phyloP scores from a whole-genome alignment of 495 filamentous ascomycete species.

The Hypomontagnella submonticulosa region DNA sequence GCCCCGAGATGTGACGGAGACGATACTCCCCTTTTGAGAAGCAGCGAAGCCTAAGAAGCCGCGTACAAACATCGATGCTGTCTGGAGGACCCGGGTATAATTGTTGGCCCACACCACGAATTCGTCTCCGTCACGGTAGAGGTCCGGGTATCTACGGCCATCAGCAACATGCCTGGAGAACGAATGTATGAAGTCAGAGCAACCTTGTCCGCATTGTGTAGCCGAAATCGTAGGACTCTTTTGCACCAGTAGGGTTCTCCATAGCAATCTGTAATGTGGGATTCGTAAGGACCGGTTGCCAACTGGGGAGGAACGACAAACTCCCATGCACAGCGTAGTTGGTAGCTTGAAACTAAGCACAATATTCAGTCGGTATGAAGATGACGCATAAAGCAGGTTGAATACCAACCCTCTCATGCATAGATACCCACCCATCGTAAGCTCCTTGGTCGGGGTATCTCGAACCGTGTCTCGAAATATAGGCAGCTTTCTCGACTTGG shows the following conservation, averaged over 20 bases:
- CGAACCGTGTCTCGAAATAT: slow-evolving; percentile 66
- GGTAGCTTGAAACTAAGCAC: slow-evolving; percentile 53
- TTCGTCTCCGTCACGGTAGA: slow-evolving; percentile 64
- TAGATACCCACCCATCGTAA: slow-evolving; percentile 61
- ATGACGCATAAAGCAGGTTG: background rate
- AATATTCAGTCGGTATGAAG: slow-evolving; percentile 1
- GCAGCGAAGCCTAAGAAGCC: slow-evolving; percentile 64
- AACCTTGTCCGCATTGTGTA: slow-evolving; percentile 49
- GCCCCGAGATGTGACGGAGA: slow-evolving; percentile 59
- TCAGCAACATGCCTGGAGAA: slow-evolving; percentile 19
- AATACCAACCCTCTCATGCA: slow-evolving; percentile 55
- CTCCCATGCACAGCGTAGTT: slow-evolving; percentile 56
- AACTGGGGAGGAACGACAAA: slow-evolving; percentile 62
- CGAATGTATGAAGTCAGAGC: slow-evolving; percentile 4
- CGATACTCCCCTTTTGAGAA: slow-evolving; percentile 58
- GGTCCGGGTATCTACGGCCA: slow-evolving; percentile 56
- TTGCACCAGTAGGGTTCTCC: slow-evolving; percentile 65
- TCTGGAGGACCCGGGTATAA: slow-evolving; percentile 64
- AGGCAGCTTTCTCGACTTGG: slow-evolving; percentile 64
- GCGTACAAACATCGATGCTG: slow-evolving; percentile 63
- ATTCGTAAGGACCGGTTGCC: slow-evolving; percentile 63
- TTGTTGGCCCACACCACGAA: slow-evolving; percentile 69
- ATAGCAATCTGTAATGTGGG: slow-evolving; percentile 61
- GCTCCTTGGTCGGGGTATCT: slow-evolving; percentile 66
- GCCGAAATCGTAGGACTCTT: slow-evolving; percentile 60